These are phyloP conservation scores for Trypanosoma theileri DNA, from an alignment of 208 protist genomes.

Conservation along the genomic window DNA sequence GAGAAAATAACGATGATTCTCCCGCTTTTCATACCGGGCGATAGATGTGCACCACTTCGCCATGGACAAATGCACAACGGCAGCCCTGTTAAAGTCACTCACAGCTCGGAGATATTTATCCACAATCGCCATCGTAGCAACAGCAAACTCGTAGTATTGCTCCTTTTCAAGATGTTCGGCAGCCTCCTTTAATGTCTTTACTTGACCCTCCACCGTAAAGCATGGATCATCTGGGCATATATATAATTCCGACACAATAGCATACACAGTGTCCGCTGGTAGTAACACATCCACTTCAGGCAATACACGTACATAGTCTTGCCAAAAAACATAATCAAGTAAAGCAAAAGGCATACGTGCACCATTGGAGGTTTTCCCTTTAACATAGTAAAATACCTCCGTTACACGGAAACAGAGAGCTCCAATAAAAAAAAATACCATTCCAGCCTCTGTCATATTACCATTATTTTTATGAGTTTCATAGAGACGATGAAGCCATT, in stretches of 20 bases:
- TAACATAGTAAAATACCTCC: constrained; percentile 83
- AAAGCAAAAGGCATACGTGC: constrained; percentile 73
- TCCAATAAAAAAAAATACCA: constrained; percentile 84
- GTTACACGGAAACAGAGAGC: constrained; percentile 86
- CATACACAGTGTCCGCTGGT: constrained; percentile 66
- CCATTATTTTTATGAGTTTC: constrained; percentile 75
- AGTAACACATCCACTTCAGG: constrained; percentile 74
- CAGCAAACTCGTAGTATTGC: constrained; percentile 80
- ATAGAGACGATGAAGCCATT: constrained; percentile 85
- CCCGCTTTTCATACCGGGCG: constrained; percentile 35
- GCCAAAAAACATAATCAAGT: constrained; percentile 84
- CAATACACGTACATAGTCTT: constrained; percentile 89
- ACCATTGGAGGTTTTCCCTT: constrained; percentile 61
- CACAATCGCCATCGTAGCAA: constrained; percentile 63
- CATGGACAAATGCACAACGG: constrained; percentile 64
- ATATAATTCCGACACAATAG: constrained; percentile 75
- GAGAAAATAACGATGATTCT: constrained; percentile 74
- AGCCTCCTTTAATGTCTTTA: constrained; percentile 75
- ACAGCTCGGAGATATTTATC: constrained; percentile 58
- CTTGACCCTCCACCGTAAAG: constrained; percentile 85
- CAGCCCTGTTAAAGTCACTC: constrained; percentile 57
- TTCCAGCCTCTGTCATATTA: constrained; percentile 77
- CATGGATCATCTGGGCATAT: constrained; percentile 76
- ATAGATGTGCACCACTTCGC: constrained; percentile 74
- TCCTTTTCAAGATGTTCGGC: constrained; percentile 80